phyloP scores from a whole-genome alignment of 257 asterid genomes.

The Marsdenia floribunda region DNA sequence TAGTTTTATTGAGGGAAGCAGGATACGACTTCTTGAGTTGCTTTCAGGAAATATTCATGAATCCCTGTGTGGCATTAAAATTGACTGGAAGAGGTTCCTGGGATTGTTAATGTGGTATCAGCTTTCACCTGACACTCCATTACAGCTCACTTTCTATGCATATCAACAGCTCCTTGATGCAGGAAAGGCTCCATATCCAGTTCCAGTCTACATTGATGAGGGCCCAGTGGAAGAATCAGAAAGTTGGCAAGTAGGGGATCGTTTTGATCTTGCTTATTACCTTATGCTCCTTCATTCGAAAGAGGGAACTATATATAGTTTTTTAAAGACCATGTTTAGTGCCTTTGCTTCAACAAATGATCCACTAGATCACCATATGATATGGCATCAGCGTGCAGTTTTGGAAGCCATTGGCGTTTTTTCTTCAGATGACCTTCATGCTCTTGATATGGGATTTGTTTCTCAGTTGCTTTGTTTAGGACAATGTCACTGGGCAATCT shows the following conservation, averaged over 20 bases:
- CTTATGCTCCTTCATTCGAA: constrained; percentile 97
- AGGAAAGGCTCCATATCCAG: constrained; percentile 88
- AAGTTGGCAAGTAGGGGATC: constrained; percentile 44
- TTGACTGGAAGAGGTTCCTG: constrained; percentile 96
- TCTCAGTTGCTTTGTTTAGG: constrained; percentile 89
- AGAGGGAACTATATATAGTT: constrained; percentile 62
- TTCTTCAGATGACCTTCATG: constrained; percentile 83
- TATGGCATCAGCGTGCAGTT: constrained; percentile 98
- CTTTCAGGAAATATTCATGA: constrained; percentile 85
- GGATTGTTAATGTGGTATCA: constrained; percentile 97
- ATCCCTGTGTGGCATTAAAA: constrained; percentile 56
- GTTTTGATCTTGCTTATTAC: constrained; percentile 81
- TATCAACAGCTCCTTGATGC: constrained; percentile 81
- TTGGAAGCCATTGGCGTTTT: constrained; percentile 90
- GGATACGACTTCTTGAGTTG: constrained; percentile 78
- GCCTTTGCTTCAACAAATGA: constrained; percentile 85
- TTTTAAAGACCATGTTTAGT: constrained; percentile 44
- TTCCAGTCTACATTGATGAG: constrained; percentile 91
- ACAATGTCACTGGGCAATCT: constrained; percentile 97
- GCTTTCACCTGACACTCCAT: constrained; percentile 48
- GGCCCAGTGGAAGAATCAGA: constrained; percentile 51
- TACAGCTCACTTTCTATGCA: background rate
- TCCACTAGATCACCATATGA: constrained; percentile 98
- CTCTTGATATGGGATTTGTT: constrained; percentile 85
- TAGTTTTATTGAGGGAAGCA: constrained; percentile 69